phyloP scores from a whole-genome alignment of 2,329 filamentous ascomycete genomes.

The Colletotrichum trifolii region DNA sequence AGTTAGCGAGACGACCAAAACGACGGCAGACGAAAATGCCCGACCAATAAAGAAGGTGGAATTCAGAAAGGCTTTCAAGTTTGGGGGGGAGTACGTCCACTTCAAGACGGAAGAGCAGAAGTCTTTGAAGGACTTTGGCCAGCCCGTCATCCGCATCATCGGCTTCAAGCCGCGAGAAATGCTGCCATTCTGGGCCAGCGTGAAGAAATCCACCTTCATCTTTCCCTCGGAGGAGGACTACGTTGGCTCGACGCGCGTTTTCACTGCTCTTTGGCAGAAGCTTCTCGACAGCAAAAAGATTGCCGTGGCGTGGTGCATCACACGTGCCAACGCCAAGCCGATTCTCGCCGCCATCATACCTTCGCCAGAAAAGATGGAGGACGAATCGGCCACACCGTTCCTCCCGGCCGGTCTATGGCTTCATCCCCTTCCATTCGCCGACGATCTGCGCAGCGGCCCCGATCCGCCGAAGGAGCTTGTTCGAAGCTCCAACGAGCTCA shows the following conservation, averaged over 20 bases:
- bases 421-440: conserved; percentile 86
- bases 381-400: conserved; percentile 73
- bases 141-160: conserved; percentile 86
- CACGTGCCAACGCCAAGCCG: conserved; percentile 83
- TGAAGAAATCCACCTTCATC: conserved; percentile 89
- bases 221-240: conserved; percentile 93
- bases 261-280: conserved; percentile 90
- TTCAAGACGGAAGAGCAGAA: conserved; percentile 89
- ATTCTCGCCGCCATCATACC: conserved; percentile 85
- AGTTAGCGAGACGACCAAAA: conserved; percentile 76
- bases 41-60: conserved; percentile 82
- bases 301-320: conserved; percentile 89
- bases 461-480: conserved; percentile 66
- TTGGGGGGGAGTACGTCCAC: conserved; percentile 88
- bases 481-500: conserved; percentile 75
- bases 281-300: conserved; percentile 83
- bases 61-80: conserved; percentile 93
- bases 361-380: conserved; percentile 73
- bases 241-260: conserved; percentile 91
- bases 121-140: conserved; percentile 80
- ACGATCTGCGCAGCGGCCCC: conserved; percentile 84
- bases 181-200: conserved; percentile 85
- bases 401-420: conserved; percentile 90
- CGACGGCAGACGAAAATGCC: conserved; percentile 82
- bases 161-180: conserved; percentile 87